phyloP scores from a whole-genome alignment of 371 early-diverging fungal genomes.

The Mortierella sp. region DNA sequence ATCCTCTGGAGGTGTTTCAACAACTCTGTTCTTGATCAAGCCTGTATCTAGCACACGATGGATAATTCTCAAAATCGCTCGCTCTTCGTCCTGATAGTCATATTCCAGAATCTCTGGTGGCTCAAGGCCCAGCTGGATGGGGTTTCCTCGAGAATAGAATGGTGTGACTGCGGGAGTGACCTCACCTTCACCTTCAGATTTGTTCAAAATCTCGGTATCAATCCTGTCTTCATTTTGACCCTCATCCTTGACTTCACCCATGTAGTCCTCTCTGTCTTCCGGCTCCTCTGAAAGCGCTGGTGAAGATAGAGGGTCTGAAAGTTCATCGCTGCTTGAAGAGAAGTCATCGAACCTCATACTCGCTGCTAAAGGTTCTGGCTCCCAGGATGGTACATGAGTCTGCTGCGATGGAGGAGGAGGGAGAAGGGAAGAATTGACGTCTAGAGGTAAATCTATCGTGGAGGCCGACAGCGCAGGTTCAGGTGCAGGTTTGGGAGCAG shows the following conservation, averaged over 20 bases:
- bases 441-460: no score
- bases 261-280: not conserved
- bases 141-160: constrained; percentile 28
- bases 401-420: not conserved
- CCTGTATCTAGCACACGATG: constrained; percentile 40
- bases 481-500: not conserved
- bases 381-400: not conserved
- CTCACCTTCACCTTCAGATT: not conserved
- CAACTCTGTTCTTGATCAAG: constrained; percentile 27
- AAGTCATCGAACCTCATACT: not conserved
- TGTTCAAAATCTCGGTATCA: constrained; percentile 1
- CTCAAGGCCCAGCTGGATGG: constrained; percentile 32
- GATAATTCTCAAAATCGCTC: constrained; percentile 27
- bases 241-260: not conserved
- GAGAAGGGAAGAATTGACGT: no score
- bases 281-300: not conserved
- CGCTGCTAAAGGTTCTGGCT: not conserved
- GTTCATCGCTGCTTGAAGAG: constrained; percentile 14
- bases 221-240: not conserved
- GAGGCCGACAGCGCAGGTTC: no score
- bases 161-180: not conserved
- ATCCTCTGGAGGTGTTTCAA: constrained; percentile 17
- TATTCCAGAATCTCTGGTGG: constrained; percentile 43
- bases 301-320: constrained; percentile 15
- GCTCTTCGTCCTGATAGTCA: constrained; percentile 58